These are phyloP conservation scores for Populus alba DNA, from an alignment of 345 rosid genomes.

Conservation along the genomic window DNA sequence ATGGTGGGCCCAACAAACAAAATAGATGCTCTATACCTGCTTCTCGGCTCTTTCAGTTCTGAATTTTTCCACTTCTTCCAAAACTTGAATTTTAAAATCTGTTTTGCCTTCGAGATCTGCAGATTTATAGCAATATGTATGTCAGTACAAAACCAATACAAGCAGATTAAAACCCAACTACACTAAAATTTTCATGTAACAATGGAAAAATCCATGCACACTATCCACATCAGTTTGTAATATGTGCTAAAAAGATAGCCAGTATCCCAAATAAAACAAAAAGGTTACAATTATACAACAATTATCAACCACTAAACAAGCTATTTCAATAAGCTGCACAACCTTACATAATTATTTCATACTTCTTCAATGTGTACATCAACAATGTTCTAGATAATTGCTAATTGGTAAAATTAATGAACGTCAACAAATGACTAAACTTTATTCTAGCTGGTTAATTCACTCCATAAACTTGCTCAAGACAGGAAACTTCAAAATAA, in stretches of 20 bases:
- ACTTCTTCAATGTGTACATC: neutral
- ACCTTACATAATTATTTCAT: neutral
- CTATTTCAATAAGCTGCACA: neutral
- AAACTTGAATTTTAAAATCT: conserved; percentile 81
- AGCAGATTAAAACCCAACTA: neutral
- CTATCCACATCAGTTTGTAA: neutral
- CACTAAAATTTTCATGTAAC: neutral
- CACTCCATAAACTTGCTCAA: neutral
- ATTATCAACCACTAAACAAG: neutral
- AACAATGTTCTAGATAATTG: neutral
- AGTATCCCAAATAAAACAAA: neutral
- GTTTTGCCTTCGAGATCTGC: conserved; percentile 93
- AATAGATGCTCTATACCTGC: conserved; percentile 51
- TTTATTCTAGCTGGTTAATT: neutral
- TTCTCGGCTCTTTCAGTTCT: conserved; percentile 90
- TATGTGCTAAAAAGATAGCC: neutral
- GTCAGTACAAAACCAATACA: conserved; percentile 2
- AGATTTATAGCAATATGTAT: conserved; percentile 3
- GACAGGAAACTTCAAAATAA: neutral
- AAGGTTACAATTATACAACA: neutral
- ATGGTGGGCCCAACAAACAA: neutral
- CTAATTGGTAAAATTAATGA: neutral
- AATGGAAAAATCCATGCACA: neutral
- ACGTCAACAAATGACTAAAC: neutral
- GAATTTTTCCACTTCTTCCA: conserved; percentile 90